Base-by-base conservation (phyloP, 129 eudicot genomes). In the Dittrichia graveolens region DNA sequence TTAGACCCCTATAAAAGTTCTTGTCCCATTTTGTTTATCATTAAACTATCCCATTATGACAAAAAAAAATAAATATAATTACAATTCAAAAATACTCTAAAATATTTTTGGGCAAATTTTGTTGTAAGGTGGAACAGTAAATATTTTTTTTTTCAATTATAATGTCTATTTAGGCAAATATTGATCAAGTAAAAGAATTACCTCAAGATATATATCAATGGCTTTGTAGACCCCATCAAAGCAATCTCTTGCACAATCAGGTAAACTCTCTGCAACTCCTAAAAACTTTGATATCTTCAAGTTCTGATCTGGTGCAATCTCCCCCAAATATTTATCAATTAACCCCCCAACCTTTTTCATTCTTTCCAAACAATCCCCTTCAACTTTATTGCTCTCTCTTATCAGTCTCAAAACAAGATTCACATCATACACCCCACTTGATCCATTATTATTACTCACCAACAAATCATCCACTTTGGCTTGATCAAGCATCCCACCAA, bases 151-250 rank as follows among this genome's bases (percentile, higher is more conserved):
- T n/a, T n/a, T n/a, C n/a, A n/a, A n/a, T n/a, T n/a, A n/a, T n/a
- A n/a, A n/a, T n/a, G n/a, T n/a, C n/a, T n/a, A n/a, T n/a, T n/a
- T n/a, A n/a, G n/a, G n/a, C n/a, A n/a, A 67, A 46, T 7, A 47
- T 5, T 69, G 11, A 16, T 37, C 40, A 8, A 16, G 57, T 14
- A 40, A 37, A 24, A 2, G 8, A 16, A 47, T 82, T 65, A 92
- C 98, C 98, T 92, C 88, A 80, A 92, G 98, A 63, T 85, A 92
- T 78, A 89, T 87, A 78, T 89, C 96, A 87, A 92, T 80, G 58
- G 96, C 96, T 82, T 88, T 87, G 80, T 92, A 92, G 66, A 89
- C 88, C 10, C 89, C 88, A 83, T 92, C 96, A 85, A 83, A 92
- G 76, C 86, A 85, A 73, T 89, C 90, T 61, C 98, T 92, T 60